Base-by-base conservation (phyloP, 257 asterid species). In the Solanum chiquidenum region DNA sequence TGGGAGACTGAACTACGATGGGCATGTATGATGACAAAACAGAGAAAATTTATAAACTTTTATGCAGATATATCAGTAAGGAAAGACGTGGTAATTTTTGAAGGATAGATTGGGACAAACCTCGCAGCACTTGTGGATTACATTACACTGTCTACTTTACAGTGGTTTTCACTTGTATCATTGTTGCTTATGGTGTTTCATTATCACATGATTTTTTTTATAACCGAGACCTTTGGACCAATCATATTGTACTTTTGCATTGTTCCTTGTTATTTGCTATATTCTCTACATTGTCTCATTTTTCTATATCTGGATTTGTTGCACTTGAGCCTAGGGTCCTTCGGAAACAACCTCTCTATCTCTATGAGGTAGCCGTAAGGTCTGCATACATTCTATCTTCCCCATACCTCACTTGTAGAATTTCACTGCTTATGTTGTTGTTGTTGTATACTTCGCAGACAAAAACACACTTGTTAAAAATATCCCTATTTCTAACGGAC, bases 61-160 rank as follows among this genome's bases (percentile, higher is more conserved):
- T 29, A 29, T 29, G 29, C 29, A 29, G 29, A 29, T 29, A 29
- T 29, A 29, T 29, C 29, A 29, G 29, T 29, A 29, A 29, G 29
- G 29, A 29, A 29, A 29, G 29, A 29, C 29, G 29, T 29, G 29
- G 29, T 29, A 29, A 29, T 29, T 29, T 29, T 29, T 29, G 29
- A 29, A 93, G 42, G 58, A 91, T 9, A 33, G 49, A 71, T 34
- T 44, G 86, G 92, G 93, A 86, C 98, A 96, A 2, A 73, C 75
- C 7, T 86, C 87, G 90, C 99, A 95, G 7, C n/a, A 52, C 62
- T 52, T 52, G 62, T 52, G n/a, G 23, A 52, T 52, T 52, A 52
- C 62, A 52, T 52, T 52, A 52, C 62, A 52, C 0, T 18, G n/a
- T 52, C n/a, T 52, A 6, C 62, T 52, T 52, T 4, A 3, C n/a